Base-by-base conservation (phyloP, 148 eudicot species). In the Rhododendron vialii region DNA sequence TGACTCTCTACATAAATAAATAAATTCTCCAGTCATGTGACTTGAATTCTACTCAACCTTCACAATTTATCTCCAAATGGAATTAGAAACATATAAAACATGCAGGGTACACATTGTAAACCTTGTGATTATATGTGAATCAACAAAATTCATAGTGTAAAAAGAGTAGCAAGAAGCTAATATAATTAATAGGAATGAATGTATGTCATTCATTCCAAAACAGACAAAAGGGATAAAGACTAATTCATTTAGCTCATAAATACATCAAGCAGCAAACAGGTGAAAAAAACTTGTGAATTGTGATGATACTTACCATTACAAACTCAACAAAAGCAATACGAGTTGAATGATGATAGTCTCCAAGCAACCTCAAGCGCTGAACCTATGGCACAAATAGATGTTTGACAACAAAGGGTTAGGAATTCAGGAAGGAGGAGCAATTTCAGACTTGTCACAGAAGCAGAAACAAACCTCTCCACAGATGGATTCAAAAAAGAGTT, bases 251-350 rank as follows among this genome's bases (percentile, higher is more conserved):
- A n/a, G 35, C 55, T 55, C 36, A 18, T 47, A 50, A 48, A 50
- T 33, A 3, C 45, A 79, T 81, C 47, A 81, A 85, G 57, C 84
- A 80, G 82, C n/a, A 35, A 81, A 61, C 50, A 4, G 50, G 30
- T 26, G 48, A 13, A 82, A 59, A 59, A 20, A 22, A 59, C 65
- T 59, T 59, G n/a, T 20, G 59, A 82, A 79, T 14, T 33, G 22
- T 33, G 74, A 41, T 41, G 35, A 50, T 41, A 87, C 22, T 90
- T 95, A 96, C 99, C 94, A 93, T 87, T 35, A 89, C 91, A 88
- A 96, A 96, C 93, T 96, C 99, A 28, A 96, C 99, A 83, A 96
- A 96, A 85, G 97, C 99, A 91, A 96, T 96, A 75, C 98, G 98
- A 80, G 99, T 96, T 7, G 95, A 93, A 87, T 96, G 99, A 89